A percentile compares a stretch with the other conserved stretches of the same genome.
phyloP scores from a whole-genome alignment of 2,329 filamentous ascomycete genomes.

The Claviceps humidiphila region DNA sequence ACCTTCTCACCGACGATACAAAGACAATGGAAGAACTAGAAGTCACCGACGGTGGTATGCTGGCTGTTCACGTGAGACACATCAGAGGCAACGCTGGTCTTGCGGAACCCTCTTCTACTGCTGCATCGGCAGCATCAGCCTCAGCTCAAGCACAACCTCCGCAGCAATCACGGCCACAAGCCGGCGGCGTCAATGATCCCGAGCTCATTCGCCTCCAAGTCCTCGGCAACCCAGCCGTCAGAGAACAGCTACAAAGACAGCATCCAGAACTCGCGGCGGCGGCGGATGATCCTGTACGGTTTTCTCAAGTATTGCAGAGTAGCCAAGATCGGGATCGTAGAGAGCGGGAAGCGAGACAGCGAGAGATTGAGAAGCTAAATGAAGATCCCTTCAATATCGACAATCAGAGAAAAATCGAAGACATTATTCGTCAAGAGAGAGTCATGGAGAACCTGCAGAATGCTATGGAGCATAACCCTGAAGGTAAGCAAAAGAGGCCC shows the following conservation, averaged over 20 bases:
- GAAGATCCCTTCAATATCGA: conserved; percentile 91
- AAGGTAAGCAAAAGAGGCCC: conserved; percentile 47
- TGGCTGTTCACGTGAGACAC: conserved; percentile 68
- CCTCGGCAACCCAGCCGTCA: conserved; percentile 61
- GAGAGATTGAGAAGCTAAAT: conserved; percentile 74
- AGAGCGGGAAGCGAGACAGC: conserved; percentile 62
- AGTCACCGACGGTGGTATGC: conserved; percentile 81
- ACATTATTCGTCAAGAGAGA: conserved; percentile 89
- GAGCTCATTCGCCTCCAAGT: conserved; percentile 76
- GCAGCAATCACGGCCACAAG: conserved; percentile 20
- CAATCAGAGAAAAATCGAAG: conserved; percentile 82
- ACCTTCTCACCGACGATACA: conserved; percentile 59
- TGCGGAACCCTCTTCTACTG: conserved; percentile 11
- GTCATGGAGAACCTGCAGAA: conserved; percentile 94
- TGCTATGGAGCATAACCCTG: conserved; percentile 93
- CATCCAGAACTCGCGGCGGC: conserved; percentile 66
- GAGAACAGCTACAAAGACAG: conserved; percentile 55
- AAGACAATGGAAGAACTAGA: conserved; percentile 72
- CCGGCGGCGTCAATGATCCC: conserved; percentile 43
- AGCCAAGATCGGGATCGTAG: conserved; percentile 59
- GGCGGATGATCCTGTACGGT: conserved; percentile 62
- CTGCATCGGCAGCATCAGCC: conserved; percentile 21
- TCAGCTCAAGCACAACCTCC: conserved; percentile 17
- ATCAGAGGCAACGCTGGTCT: conserved; percentile 32
- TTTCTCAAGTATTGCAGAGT: conserved; percentile 57